Percentiles rank a stretch among this genome's conserved stretches.
Conservation (phyloP, 2,329 filamentous ascomycete species). For the Cucurbitaria berberidis region DNA sequence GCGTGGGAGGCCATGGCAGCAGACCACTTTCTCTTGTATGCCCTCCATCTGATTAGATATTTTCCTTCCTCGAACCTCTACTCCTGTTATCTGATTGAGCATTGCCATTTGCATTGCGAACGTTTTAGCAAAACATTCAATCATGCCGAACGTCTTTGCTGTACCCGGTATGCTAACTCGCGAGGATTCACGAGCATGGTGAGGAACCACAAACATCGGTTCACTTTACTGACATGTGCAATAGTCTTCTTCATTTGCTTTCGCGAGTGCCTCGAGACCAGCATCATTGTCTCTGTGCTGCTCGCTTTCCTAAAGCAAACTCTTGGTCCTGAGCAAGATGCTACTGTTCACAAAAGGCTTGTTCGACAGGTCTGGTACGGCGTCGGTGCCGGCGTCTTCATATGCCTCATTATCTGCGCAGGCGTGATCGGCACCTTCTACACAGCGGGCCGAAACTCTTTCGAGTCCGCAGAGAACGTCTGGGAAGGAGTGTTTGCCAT, state of each 20-base stretch:
- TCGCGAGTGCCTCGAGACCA: constrained; percentile 81
- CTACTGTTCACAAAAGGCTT: constrained; percentile 69
- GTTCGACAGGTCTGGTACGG: constrained; percentile 74
- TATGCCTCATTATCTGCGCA: constrained; percentile 68
- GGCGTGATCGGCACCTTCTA: constrained; percentile 76
- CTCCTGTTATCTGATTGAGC: constrained; percentile 11
- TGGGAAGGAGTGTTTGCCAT: constrained; percentile 83
- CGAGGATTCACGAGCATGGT: too few species aligned
- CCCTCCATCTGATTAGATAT: constrained; percentile 34
- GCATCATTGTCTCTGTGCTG: constrained; percentile 85
- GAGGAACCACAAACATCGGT: too few species aligned
- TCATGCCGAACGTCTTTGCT: constrained; percentile 73
- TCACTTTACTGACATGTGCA: constrained; percentile 4
- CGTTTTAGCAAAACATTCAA: constrained; percentile 8
- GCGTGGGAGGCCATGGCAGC: constrained; percentile 1
- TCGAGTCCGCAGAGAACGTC: constrained; percentile 72
- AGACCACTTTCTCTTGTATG: background rate
- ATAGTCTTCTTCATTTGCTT: constrained; percentile 88
- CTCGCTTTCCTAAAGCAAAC: constrained; percentile 85
- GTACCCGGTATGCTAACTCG: constrained; percentile 63
- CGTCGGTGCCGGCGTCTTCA: constrained; percentile 64
- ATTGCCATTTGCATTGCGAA: background rate
- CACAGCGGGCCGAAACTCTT: constrained; percentile 69
- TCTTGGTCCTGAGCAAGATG: constrained; percentile 69
- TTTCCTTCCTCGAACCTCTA: constrained; percentile 1